Evolutionary conservation across 1,139 yeast species (phyloP).

Genomic region (Petasospora rhodanensis): DNA sequence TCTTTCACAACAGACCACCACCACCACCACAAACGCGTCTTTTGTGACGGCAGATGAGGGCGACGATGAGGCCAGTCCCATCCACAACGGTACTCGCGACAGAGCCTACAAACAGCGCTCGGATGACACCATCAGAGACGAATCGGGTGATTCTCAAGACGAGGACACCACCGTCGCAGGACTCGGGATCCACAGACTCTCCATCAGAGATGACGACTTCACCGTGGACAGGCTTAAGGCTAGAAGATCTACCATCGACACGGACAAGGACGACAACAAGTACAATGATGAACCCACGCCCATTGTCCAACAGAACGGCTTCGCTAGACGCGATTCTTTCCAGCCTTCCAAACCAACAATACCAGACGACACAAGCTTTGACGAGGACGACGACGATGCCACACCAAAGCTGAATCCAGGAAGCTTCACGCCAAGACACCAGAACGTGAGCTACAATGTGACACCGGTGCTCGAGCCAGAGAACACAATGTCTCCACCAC

Average conservation of each 20-base stretch:
- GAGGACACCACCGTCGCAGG: neutral
- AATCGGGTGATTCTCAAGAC: conserved; percentile 1
- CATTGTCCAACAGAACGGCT: conserved; percentile 8
- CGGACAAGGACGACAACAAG: neutral
- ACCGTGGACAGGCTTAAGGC: neutral
- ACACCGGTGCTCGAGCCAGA: conserved; percentile 10
- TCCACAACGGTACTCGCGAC: too few relatives aligned
- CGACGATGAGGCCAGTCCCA: neutral
- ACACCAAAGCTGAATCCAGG: conserved; percentile 14
- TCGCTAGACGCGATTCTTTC: conserved; percentile 2
- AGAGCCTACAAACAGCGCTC: too few relatives aligned
- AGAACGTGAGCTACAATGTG: conserved; percentile 5
- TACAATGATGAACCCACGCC: conserved; percentile 25
- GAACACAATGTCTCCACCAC: conserved; percentile 1
- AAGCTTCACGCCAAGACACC: conserved; percentile 1
- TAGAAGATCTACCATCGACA: too few relatives aligned
- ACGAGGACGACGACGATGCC: conserved; percentile 15
- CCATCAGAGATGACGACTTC: conserved; percentile 4
- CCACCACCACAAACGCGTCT: conserved; percentile 11
- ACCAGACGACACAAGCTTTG: too few relatives aligned
- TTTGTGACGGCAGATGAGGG: conserved; percentile 19
- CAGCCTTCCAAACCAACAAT: conserved; percentile 2
- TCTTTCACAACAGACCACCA: conserved; percentile 11
- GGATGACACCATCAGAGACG: conserved; percentile 1
- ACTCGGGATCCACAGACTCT: conserved; percentile 5